Conservation (phyloP, 768 basidiomycete species). For the Lentinula sp. region DNA sequence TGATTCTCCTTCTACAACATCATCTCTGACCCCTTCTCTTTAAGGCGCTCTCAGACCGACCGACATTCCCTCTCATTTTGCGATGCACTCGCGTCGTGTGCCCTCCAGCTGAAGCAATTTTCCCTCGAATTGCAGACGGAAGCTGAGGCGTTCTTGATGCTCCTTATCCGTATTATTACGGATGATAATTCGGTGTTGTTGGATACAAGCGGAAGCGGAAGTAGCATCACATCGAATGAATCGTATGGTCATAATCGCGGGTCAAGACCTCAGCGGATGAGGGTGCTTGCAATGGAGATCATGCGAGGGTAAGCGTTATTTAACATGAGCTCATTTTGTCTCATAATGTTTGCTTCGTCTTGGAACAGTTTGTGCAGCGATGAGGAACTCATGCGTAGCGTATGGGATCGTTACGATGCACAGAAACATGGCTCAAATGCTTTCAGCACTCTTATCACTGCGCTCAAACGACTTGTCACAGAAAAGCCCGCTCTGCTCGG, state of each 20-base stretch:
- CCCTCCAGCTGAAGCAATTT: constrained; percentile 89
- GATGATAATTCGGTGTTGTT: constrained; percentile 32
- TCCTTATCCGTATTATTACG: constrained; percentile 59
- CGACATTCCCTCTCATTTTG: constrained; percentile 78
- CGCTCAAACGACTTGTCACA: constrained; percentile 80
- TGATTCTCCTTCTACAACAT: constrained; percentile 80
- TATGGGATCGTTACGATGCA: constrained; percentile 78
- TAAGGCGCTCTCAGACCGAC: constrained; percentile 76
- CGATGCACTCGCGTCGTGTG: constrained; percentile 92
- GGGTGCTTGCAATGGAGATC: constrained; percentile 89
- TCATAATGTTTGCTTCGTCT: neutral
- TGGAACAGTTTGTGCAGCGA: constrained; percentile 64
- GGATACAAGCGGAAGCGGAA: constrained; percentile 15
- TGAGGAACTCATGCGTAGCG: constrained; percentile 66
- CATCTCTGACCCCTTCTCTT: constrained; percentile 89
- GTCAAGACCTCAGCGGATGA: constrained; percentile 73
- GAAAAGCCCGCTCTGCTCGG: constrained; percentile 87
- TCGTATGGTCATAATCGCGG: constrained; percentile 17
- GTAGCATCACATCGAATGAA: constrained; percentile 12
- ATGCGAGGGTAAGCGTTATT: constrained; percentile 62
- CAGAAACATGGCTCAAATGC: constrained; percentile 58
- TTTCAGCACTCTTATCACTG: constrained; percentile 72
- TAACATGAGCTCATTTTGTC: neutral
- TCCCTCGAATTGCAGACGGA: constrained; percentile 75
- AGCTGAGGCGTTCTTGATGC: constrained; percentile 79